These are phyloP conservation scores for Vaccinium corymbosum DNA, from an alignment of 148 eudicot genomes.

Conservation along the genomic window DNA sequence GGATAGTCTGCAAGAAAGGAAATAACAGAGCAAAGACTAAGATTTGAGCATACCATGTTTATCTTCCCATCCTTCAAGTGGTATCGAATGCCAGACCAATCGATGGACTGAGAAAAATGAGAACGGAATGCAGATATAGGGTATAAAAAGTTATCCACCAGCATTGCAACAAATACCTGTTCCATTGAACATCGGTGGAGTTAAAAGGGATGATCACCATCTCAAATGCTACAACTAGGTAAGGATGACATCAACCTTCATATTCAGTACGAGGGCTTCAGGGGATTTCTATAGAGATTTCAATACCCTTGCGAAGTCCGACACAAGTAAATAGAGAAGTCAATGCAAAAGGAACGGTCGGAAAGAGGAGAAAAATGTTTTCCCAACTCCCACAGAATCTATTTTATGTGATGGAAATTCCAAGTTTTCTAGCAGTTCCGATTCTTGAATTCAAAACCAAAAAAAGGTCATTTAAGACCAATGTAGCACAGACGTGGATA, in stretches of 20 bases:
- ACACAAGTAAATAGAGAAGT: background rate
- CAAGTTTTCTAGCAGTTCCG: background rate
- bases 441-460: background rate
- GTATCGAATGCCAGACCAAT: slow-evolving; percentile 95
- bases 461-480: background rate
- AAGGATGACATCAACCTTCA: background rate
- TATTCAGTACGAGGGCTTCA: background rate
- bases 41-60: slow-evolving; percentile 45
- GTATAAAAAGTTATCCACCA: slow-evolving; percentile 85
- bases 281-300: background rate
- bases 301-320: background rate
- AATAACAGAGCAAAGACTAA: background rate
- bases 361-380: background rate
- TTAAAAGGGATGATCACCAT: slow-evolving; percentile 10
- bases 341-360: background rate
- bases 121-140: slow-evolving; percentile 81
- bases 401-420: background rate
- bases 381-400: background rate
- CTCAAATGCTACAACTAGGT: background rate
- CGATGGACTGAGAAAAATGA: slow-evolving; percentile 78
- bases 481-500: no score
- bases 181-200: slow-evolving; percentile 15
- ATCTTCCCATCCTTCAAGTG: slow-evolving; percentile 89
- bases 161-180: slow-evolving; percentile 93
- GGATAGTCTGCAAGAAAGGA: background rate